Base-by-base conservation (phyloP, 805 yeast genomes). In the Hanseniaspora singularis region DNA sequence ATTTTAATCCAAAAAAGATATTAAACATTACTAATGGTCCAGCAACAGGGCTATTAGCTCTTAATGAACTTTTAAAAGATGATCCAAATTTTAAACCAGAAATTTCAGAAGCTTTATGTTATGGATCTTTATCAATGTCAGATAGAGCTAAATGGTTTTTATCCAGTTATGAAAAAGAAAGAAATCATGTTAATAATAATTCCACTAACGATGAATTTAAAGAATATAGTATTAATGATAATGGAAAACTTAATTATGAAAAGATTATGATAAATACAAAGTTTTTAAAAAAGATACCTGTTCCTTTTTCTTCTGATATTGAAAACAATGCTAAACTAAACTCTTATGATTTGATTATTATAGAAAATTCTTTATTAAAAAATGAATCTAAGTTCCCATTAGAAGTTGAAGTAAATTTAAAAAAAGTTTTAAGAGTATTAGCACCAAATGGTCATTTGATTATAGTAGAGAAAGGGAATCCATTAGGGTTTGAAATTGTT, bases 21-120 rank as follows among this genome's bases (percentile, higher is more conserved):
- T 66, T 92, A 41, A 94, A 85, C 56, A 74, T 85, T 12, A 89
- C 95, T 0, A 78, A 72, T 57, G 97, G 98, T 0, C 97, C 98
- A 1, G 89, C 86, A 1, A 80, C 94, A 0, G 96, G 96, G 1
- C 77, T 92, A 68, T 64, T 88, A 14, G 97, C 94, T 0, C 66
- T 87, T 44, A 85, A 88, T 57, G 95, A 87, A 55, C 55, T 88
- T 1, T 75, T 85, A 77, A 37, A 30, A 37, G 27, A 44, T 14
- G 87, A 83, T 0, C 70, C 70, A 2, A 71, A 71, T 0, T 81
- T 73, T 64, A 59, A 63, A 16, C 86, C 94, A 0, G 64, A 64
- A 16, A 65, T 66, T 12, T 84, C 84, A 55, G 86, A 84, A 33
- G 77, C 83, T 0, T 82, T 80, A 20, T 71, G 88, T 15, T 67